Base-by-base conservation (phyloP, 306 rosid species). In the Trichosanthes truncata region DNA sequence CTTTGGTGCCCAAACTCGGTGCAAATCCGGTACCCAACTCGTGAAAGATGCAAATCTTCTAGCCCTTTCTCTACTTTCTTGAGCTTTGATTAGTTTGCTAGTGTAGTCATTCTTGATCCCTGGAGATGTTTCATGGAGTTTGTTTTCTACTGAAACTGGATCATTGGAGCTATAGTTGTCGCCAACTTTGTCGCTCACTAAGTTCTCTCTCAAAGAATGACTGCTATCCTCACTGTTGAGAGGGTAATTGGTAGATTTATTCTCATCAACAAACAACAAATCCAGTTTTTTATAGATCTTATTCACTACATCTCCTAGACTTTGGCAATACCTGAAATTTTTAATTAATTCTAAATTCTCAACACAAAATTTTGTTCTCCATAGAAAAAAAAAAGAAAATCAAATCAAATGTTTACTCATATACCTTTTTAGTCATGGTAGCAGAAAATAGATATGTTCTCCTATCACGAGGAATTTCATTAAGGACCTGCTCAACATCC, bases 341-440 rank as follows among this genome's bases (percentile, higher is more conserved):
- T 31, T 4, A 66, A 20, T 18, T 36, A 35, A 21, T 41, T 69
- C 35, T 21, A n/a, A 20, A 11, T 23, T 43, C 9, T n/a, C 49
- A 14, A 66, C 26, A 36, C 48, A 29, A 23, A 46, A 83, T 78
- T 53, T 7, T 14, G n/a, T 20, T 4, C 18, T 9, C 6, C 36
- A 43, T 3, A 25, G 33, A n/a, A 35, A n/a, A 18, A 18, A 14
- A 6, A 29, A 9, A 4, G 33, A 51, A 45, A 72, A 45, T 72
- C 9, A 72, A 29, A 29, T 29, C 33, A 29, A 23, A 48, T 14
- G 57, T 46, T 46, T 59, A 7, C 20, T n/a, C 7, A 52, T 6
- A 38, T 82, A 92, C 98, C 98, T 95, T 95, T 80, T 89, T 93
- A 12, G 98, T 95, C 98, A 95, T 95, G 0, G 98, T 95, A 77